These are phyloP conservation scores for Penicillium parvum DNA, from an alignment of 495 filamentous ascomycete species.

Conservation along the genomic window DNA sequence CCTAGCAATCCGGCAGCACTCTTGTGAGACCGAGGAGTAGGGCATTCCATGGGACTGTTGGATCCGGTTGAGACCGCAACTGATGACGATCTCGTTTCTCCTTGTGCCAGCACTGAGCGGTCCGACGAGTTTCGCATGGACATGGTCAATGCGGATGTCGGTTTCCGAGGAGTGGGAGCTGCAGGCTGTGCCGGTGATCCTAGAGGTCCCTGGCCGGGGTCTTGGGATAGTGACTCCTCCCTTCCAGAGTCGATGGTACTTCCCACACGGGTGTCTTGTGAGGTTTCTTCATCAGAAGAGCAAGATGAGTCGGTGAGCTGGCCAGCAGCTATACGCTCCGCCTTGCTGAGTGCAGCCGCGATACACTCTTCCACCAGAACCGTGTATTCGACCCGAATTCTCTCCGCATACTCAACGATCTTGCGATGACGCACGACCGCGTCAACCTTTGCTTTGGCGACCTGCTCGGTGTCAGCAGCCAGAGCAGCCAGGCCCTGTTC, in stretches of 20 bases:
- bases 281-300: conserved; percentile 46
- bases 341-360: conserved; percentile 84
- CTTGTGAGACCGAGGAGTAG: conserved; percentile 82
- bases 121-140: conserved; percentile 42
- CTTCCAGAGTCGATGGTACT: conserved; percentile 1
- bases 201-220: conserved; percentile 7
- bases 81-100: conserved; percentile 53
- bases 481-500: conserved; percentile 87
- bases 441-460: conserved; percentile 84
- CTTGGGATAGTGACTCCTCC: neutral
- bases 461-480: conserved; percentile 79
- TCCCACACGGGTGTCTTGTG: conserved; percentile 22
- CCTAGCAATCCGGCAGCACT: conserved; percentile 59
- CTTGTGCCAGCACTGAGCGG: conserved; percentile 24
- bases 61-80: conserved; percentile 68
- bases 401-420: conserved; percentile 93
- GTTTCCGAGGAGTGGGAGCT: conserved; percentile 21
- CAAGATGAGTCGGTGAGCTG: conserved; percentile 75
- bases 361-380: conserved; percentile 92
- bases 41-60: conserved; percentile 85
- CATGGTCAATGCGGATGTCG: conserved; percentile 39
- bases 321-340: conserved; percentile 79
- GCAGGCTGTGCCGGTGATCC: conserved; percentile 13
- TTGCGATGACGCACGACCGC: conserved; percentile 84
- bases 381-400: conserved; percentile 89